A percentile compares a stretch with the other conserved stretches of the same genome.
These are phyloP conservation scores for Daldinia loculata DNA, from an alignment of 495 filamentous ascomycete genomes.

Conservation along the genomic window DNA sequence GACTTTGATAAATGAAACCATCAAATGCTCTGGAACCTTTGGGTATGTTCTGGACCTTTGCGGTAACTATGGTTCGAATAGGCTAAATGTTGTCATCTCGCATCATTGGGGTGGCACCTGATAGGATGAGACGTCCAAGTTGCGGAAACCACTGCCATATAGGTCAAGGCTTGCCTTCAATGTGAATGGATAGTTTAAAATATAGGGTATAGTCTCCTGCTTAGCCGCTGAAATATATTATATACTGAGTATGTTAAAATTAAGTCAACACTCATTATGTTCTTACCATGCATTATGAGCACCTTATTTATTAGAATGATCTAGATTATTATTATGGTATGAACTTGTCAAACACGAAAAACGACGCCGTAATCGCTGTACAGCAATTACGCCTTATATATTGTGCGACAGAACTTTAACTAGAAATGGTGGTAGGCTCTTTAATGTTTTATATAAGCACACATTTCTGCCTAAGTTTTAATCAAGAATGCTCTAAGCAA, in stretches of 20 bases:
- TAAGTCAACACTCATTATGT: background rate
- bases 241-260: background rate
- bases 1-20: conserved; percentile 27
- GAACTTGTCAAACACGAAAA: no score
- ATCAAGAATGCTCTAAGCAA: no score
- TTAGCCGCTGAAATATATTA: background rate
- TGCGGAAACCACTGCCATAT: background rate
- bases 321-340: no score
- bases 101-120: conserved; percentile 26
- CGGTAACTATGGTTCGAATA: conserved; percentile 8
- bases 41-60: conserved; percentile 13
- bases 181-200: background rate
- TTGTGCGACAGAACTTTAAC: no score
- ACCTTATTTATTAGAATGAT: no score
- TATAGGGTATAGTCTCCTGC: background rate
- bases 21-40: background rate
- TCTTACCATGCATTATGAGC: background rate
- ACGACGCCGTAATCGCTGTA: no score
- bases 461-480: no score
- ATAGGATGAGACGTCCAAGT: conserved; percentile 11
- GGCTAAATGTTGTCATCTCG: conserved; percentile 36
- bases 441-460: no score
- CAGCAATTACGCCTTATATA: no score
- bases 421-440: no score
- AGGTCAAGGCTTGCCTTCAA: background rate